These are phyloP conservation scores for Ceratocystis diversiconidia DNA, from an alignment of 2,329 filamentous ascomycete genomes.

Conservation along the genomic window DNA sequence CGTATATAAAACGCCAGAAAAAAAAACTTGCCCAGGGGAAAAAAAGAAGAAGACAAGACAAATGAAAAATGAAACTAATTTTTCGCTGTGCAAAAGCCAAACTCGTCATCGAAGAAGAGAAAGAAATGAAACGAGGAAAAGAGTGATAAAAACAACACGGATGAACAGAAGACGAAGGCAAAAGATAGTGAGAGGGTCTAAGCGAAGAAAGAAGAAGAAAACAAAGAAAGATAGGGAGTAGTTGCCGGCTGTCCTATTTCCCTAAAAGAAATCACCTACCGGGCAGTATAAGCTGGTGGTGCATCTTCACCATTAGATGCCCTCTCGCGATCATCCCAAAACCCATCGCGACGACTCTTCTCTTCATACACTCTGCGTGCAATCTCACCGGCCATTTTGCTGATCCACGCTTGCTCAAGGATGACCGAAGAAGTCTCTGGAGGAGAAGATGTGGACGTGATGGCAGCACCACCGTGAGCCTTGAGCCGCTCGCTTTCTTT, in stretches of 20 bases:
- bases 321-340: conserved; percentile 35
- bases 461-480: conserved; percentile 15
- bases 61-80: background rate
- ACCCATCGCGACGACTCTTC: conserved; percentile 44
- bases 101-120: conserved; percentile 6
- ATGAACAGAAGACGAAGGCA: background rate
- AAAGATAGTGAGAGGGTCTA: background rate
- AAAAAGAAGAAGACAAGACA: background rate
- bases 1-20: background rate
- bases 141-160: background rate
- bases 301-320: conserved; percentile 30
- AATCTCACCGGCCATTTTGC: conserved; percentile 89
- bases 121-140: background rate
- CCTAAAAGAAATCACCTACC: conserved; percentile 5
- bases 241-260: too few species aligned
- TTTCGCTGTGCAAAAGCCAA: background rate
- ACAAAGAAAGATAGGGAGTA: background rate
- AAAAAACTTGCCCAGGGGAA: background rate
- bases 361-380: conserved; percentile 77
- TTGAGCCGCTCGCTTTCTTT: conserved; percentile 20
- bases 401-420: conserved; percentile 71
- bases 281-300: conserved; percentile 46
- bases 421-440: conserved; percentile 46
- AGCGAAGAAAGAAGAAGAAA: background rate
- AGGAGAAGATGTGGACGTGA: background rate